Base-by-base conservation (phyloP, 2,329 filamentous ascomycete species). In the Microsporum audouinii region DNA sequence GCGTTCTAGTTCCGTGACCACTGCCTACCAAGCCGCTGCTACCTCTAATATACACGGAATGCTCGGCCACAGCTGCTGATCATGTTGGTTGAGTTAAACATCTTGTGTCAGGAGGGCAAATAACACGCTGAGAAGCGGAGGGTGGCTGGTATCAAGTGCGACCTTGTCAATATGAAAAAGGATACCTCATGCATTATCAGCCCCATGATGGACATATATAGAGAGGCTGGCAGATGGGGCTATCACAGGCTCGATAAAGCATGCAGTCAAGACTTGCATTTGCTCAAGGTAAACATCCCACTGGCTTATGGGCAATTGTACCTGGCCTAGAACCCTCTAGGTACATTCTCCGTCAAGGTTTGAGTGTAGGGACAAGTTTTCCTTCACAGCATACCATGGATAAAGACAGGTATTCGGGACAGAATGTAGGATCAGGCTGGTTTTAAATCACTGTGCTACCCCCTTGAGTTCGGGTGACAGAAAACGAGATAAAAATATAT, bases 121-220 rank as follows among this genome's bases (percentile, higher is more conserved):
- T 71, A 76, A 62, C 82, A 82, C 68, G 81, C 75, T 2, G 68
- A 73, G 63, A 81, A 78, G 66, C 66, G 84, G 61, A 64, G 65
- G 12, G 69, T 71, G 1, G 76, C 77, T 1, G 80, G 81, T 0
- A 78, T 81, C 0, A 56, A 67, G n/a, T 77, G 76, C 2, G 74
- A 80, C 53, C 66, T 82, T 38, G 75, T 79, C 62, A 69, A 80
- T 23, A 79, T 82, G 76, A 73, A 77, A 23, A 65, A 79, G 80
- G 0, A 80, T 82, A 76, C 80, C 81, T 3, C 82, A 84, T 72
- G 80, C 80, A 0, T 84, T 84, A 67, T 72, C 83, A 59, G 80
- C 79, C 1, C 83, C 84, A 81, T 23, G 17, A 23, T 23, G 17
- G 17, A 23, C 17, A 23, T 23, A 23, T 23, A 23, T 23, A 23